phyloP scores from a whole-genome alignment of 129 eudicot species.

The Smallanthus sonchifolius region DNA sequence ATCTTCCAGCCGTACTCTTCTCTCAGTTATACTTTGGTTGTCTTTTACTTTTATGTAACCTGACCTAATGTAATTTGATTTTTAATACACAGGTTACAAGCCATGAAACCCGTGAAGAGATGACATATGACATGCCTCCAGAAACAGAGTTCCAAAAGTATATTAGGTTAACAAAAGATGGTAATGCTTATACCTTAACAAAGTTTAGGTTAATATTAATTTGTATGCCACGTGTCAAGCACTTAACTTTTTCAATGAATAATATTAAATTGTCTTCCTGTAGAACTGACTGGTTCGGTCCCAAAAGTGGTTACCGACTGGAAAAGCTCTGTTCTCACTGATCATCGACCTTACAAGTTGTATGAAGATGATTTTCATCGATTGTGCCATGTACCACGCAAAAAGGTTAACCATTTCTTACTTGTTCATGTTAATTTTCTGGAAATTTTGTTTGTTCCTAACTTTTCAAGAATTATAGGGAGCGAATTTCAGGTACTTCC shows the following conservation, averaged over 20 bases:
- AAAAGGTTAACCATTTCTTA: constrained; percentile 47
- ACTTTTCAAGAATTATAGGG: constrained; percentile 42
- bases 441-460: constrained; percentile 4
- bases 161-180: constrained; percentile 55
- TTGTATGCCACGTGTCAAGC: neutral
- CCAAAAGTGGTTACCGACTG: constrained; percentile 28
- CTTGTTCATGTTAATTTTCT: neutral
- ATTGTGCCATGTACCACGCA: constrained; percentile 65
- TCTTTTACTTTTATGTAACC: constrained; percentile 7
- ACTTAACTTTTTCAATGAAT: neutral
- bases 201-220: neutral
- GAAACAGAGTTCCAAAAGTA: constrained; percentile 72
- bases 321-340: constrained; percentile 47
- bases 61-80: constrained; percentile 6
- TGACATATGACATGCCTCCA: constrained; percentile 63
- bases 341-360: constrained; percentile 68
- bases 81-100: constrained; percentile 51
- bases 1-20: constrained; percentile 71
- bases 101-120: constrained; percentile 67
- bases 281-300: constrained; percentile 44
- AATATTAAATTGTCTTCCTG: neutral
- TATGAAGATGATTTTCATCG: constrained; percentile 62
- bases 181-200: constrained; percentile 37
- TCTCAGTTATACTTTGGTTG: neutral
- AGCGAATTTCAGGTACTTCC: constrained; percentile 80